These are phyloP conservation scores for Penicillium sp. DNA, from an alignment of 2,329 filamentous ascomycete genomes.

Conservation along the genomic window DNA sequence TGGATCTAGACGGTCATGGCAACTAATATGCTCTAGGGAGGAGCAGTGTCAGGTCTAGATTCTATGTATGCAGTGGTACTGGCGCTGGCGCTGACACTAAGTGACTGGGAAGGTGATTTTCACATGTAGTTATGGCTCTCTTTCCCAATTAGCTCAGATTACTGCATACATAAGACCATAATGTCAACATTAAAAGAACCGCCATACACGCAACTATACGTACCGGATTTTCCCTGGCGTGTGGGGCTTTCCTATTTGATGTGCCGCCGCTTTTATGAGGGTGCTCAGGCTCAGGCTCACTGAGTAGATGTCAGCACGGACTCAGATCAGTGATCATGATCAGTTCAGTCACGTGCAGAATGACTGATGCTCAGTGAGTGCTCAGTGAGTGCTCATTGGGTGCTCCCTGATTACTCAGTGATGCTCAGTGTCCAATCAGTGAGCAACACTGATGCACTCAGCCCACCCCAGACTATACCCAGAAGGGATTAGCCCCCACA, in stretches of 20 bases:
- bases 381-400: not conserved
- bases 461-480: not conserved
- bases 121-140: no score
- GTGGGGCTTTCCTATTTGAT: slow-evolving; percentile 3
- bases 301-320: slow-evolving; percentile 5
- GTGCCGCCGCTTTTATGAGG: slow-evolving; percentile 6
- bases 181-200: no score
- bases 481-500: not conserved
- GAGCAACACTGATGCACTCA: slow-evolving; percentile 1
- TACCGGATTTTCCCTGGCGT: not conserved
- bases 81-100: no score
- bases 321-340: slow-evolving; percentile 3
- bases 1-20: not conserved
- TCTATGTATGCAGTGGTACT: no score
- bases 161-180: no score
- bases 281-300: slow-evolving; percentile 5
- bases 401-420: not conserved
- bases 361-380: not conserved
- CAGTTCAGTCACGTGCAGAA: not conserved
- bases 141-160: no score
- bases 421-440: slow-evolving; percentile 1
- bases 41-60: not conserved
- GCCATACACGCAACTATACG: not conserved
- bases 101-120: no score
- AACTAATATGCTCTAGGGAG: not conserved